These are phyloP conservation scores for Imleria badia DNA, from an alignment of 768 basidiomycete genomes.

Conservation along the genomic window DNA sequence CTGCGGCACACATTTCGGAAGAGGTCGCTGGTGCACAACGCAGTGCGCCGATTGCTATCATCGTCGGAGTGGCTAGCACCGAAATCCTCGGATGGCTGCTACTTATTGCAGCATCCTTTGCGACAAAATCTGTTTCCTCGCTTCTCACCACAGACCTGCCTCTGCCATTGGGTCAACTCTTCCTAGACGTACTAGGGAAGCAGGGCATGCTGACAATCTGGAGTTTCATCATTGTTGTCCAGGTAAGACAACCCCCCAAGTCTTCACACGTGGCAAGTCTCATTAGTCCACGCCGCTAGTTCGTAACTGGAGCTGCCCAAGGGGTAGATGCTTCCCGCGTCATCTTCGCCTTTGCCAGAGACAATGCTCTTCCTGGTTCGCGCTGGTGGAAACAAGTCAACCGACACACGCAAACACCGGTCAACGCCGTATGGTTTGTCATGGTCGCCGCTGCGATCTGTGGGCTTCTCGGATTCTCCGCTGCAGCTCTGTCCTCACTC, in stretches of 20 bases:
- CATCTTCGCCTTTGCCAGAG: constrained; percentile 72
- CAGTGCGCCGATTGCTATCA: constrained; percentile 68
- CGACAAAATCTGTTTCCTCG: constrained; percentile 51
- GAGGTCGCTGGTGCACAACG: constrained; percentile 63
- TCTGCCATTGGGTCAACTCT: constrained; percentile 71
- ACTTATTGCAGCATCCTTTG: constrained; percentile 64
- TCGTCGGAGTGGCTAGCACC: constrained; percentile 60
- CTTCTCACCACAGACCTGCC: constrained; percentile 52
- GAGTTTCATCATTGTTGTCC: constrained; percentile 68
- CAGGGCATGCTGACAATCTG: constrained; percentile 71
- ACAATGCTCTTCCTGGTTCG: constrained; percentile 73
- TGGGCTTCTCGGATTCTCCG: constrained; percentile 65
- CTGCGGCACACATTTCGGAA: constrained; percentile 74
- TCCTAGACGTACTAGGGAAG: constrained; percentile 64
- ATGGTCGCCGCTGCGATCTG: constrained; percentile 55
- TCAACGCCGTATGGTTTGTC: constrained; percentile 76
- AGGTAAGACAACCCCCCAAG: constrained; percentile 30
- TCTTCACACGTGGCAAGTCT: background rate
- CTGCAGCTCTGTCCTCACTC: constrained; percentile 60
- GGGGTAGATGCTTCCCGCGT: constrained; percentile 75
- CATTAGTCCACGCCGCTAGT: constrained; percentile 36
- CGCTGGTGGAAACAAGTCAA: constrained; percentile 68
- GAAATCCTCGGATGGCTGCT: constrained; percentile 66
- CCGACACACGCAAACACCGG: constrained; percentile 59
- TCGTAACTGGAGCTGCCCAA: constrained; percentile 72